phyloP scores from a whole-genome alignment of 2,329 filamentous ascomycete species.

The Alternaria gansuensis region DNA sequence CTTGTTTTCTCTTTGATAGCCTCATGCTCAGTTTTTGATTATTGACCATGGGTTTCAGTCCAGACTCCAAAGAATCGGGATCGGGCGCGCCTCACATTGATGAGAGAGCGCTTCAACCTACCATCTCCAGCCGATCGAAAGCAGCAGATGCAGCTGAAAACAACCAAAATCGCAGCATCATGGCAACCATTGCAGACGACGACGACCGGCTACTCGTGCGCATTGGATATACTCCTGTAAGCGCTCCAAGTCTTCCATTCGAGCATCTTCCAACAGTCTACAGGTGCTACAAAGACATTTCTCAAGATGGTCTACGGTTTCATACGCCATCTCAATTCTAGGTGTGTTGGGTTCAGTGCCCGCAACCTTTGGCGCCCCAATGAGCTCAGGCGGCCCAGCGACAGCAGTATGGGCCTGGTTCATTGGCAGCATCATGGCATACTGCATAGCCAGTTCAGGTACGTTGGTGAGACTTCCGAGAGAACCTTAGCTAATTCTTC shows the following conservation, averaged over 20 bases:
- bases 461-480: slow-evolving; percentile 9
- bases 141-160: slow-evolving; percentile 32
- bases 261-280: slow-evolving; percentile 27
- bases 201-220: slow-evolving; percentile 68
- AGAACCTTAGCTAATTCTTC: slow-evolving; percentile 10
- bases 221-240: slow-evolving; percentile 70
- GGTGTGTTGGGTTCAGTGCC: slow-evolving; percentile 72
- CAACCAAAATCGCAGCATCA: slow-evolving; percentile 34
- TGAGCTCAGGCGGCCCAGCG: slow-evolving; percentile 68
- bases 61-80: slow-evolving; percentile 34
- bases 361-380: slow-evolving; percentile 68
- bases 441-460: slow-evolving; percentile 70
- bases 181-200: slow-evolving; percentile 65
- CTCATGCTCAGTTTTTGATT: slow-evolving; percentile 36
- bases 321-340: slow-evolving; percentile 71
- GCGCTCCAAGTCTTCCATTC: slow-evolving; percentile 15
- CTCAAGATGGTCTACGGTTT: slow-evolving; percentile 72
- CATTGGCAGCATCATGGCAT: slow-evolving; percentile 69
- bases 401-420: slow-evolving; percentile 73
- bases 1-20: slow-evolving; percentile 17
- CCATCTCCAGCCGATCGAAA: slow-evolving; percentile 38
- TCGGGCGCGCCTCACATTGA: slow-evolving; percentile 19
- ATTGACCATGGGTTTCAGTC: slow-evolving; percentile 43
- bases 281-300: slow-evolving; percentile 70
- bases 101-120: slow-evolving; percentile 30